phyloP scores from a whole-genome alignment of 148 eudicot genomes.

The Mesembryanthemum crystallinum region DNA sequence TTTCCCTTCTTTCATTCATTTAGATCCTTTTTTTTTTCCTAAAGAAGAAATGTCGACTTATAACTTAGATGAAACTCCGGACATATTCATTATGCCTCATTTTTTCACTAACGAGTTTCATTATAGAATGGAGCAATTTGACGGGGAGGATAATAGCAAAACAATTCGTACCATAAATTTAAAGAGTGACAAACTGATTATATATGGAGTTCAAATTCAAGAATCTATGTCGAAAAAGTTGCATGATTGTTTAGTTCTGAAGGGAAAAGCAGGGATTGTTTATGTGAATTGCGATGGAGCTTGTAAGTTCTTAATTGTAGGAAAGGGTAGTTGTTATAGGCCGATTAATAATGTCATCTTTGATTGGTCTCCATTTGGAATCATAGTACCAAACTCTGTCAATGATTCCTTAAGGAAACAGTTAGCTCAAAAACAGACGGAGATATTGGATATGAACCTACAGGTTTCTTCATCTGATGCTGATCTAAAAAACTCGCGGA shows the following conservation, averaged over 20 bases:
- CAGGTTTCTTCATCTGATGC: slow-evolving; percentile 5
- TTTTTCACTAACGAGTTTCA: not conserved
- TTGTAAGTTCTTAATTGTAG: not conserved
- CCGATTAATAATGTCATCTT: slow-evolving; percentile 14
- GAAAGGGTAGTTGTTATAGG: not conserved
- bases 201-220: slow-evolving; percentile 18
- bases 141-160: not conserved
- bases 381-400: slow-evolving; percentile 18
- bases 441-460: not conserved
- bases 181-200: not conserved
- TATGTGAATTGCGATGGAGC: slow-evolving; percentile 24
- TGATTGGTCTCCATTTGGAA: slow-evolving; percentile 29
- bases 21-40: not conserved
- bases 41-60: not conserved
- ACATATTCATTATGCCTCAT: not conserved
- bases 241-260: not conserved
- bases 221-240: slow-evolving; percentile 1
- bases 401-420: slow-evolving; percentile 7
- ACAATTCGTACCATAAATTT: not conserved
- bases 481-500: slow-evolving; percentile 6
- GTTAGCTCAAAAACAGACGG: not conserved
- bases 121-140: slow-evolving; percentile 11
- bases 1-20: no score
- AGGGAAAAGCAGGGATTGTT: not conserved
- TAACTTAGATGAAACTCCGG: no score